Percentiles rank a stretch among this genome's conserved stretches.
Conservation (phyloP, 805 yeast genomes). For the Teunomyces gatunensis region DNA sequence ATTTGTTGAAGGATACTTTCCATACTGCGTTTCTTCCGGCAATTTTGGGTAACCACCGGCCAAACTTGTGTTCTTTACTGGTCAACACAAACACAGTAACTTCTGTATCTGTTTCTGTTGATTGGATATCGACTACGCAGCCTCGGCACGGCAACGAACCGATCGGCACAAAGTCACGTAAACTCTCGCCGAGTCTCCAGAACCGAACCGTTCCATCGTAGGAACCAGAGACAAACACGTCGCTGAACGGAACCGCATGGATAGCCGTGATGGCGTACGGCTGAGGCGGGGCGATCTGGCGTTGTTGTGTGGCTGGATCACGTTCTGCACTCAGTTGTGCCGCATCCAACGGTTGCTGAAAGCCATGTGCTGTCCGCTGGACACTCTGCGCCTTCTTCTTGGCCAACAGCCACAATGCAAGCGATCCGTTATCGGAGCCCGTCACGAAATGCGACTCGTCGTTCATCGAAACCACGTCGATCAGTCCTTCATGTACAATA, state of each 20-base stretch:
- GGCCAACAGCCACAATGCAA: constrained; percentile 85
- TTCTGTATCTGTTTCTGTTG: constrained; percentile 52
- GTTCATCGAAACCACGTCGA: constrained; percentile 85
- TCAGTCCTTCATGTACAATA: constrained; percentile 72
- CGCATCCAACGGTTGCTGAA: constrained; percentile 46
- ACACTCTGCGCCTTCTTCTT: constrained; percentile 84
- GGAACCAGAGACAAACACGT: constrained; percentile 84
- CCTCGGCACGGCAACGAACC: constrained; percentile 67
- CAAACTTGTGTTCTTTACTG: constrained; percentile 83
- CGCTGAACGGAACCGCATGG: constrained; percentile 79
- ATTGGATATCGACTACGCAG: constrained; percentile 60
- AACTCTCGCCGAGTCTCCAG: constrained; percentile 71
- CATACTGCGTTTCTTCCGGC: constrained; percentile 73
- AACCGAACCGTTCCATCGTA: constrained; percentile 74
- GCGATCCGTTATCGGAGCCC: constrained; percentile 91
- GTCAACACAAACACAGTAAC: constrained; percentile 57
- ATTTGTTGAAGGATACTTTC: constrained; percentile 2
- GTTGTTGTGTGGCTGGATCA: constrained; percentile 47
- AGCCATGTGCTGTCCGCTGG: constrained; percentile 75
- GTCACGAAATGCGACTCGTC: constrained; percentile 93
- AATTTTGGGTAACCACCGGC: constrained; percentile 73
- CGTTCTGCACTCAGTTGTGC: constrained; percentile 45
- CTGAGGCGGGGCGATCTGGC: constrained; percentile 64
- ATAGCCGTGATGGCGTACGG: constrained; percentile 87
- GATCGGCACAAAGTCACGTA: constrained; percentile 57